phyloP scores from a whole-genome alignment of 805 yeast genomes.

The Nematodospora valgi region DNA sequence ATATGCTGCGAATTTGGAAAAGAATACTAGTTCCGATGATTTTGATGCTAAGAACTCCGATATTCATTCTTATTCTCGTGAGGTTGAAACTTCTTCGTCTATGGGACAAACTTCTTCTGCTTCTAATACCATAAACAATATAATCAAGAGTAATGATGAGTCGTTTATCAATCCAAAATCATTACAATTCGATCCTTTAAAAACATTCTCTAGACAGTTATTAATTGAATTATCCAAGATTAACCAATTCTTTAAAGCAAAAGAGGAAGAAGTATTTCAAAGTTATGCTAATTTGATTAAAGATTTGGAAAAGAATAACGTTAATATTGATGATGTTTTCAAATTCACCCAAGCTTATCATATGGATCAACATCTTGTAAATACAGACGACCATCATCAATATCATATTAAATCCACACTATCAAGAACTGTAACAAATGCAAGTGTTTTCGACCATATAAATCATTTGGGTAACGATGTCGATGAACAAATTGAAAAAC shows the following conservation, averaged over 20 bases:
- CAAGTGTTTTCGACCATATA: slow-evolving; percentile 25
- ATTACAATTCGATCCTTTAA: slow-evolving; percentile 22
- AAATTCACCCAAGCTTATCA: slow-evolving; percentile 24
- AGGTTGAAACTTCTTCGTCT: slow-evolving; percentile 5
- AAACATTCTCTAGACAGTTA: slow-evolving; percentile 45
- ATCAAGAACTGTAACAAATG: slow-evolving; percentile 13
- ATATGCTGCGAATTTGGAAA: slow-evolving; percentile 1
- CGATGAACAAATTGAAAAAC: slow-evolving; percentile 7
- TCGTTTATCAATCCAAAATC: slow-evolving; percentile 10
- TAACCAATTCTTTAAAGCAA: slow-evolving; percentile 47
- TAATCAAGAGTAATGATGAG: slow-evolving; percentile 8
- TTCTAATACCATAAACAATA: slow-evolving; percentile 3
- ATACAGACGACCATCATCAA: slow-evolving; percentile 19
- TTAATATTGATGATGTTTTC: slow-evolving; percentile 24
- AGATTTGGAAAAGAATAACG: slow-evolving; percentile 40
- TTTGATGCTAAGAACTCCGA: slow-evolving; percentile 3
- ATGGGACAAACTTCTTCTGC: background rate
- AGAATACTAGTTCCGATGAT: slow-evolving; percentile 2
- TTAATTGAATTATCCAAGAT: slow-evolving; percentile 49
- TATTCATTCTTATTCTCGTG: slow-evolving; percentile 2
- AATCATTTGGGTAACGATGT: slow-evolving; percentile 18
- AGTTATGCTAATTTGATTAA: slow-evolving; percentile 44
- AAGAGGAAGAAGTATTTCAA: slow-evolving; percentile 44
- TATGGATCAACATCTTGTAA: slow-evolving; percentile 7
- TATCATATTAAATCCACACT: slow-evolving; percentile 9